These are phyloP conservation scores for Castanea mollissima DNA, from an alignment of 306 rosid species.

Conservation along the genomic window DNA sequence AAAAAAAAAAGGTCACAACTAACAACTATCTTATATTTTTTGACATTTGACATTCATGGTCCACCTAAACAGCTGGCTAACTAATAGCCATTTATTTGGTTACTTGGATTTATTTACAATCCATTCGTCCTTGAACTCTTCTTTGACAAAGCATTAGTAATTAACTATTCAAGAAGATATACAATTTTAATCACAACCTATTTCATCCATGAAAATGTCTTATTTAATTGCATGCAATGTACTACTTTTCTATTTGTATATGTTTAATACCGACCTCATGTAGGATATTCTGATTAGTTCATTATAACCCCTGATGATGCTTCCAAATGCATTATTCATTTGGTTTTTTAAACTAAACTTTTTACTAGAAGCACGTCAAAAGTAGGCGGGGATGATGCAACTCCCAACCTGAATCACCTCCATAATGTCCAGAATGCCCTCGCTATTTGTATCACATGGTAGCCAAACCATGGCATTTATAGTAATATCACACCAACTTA, in stretches of 20 bases:
- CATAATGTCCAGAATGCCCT: conserved; percentile 25
- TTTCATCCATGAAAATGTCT: conserved; percentile 28
- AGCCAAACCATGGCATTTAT: conserved; percentile 15
- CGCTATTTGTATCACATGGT: neutral
- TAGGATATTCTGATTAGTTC: conserved; percentile 13
- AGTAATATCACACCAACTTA: conserved; percentile 19
- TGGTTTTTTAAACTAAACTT: conserved; percentile 25
- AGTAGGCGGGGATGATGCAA: conserved; percentile 26
- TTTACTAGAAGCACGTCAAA: neutral
- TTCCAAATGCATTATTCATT: conserved; percentile 16
- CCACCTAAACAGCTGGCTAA: conserved; percentile 33
- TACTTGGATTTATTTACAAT: neutral
- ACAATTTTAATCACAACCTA: conserved; percentile 9
- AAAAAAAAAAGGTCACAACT: neutral
- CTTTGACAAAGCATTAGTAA: neutral
- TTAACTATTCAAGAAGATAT: conserved; percentile 17
- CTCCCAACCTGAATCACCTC: neutral
- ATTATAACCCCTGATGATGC: conserved; percentile 4
- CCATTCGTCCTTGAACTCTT: too few species aligned
- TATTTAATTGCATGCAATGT: conserved; percentile 10
- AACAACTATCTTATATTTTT: conserved; percentile 18
- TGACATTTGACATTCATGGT: conserved; percentile 27
- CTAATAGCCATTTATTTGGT: conserved; percentile 27
- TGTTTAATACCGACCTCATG: conserved; percentile 44
- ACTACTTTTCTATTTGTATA: neutral